A percentile compares a stretch with the other conserved stretches of the same genome.
Evolutionary conservation across 148 eudicot species (phyloP).

Genomic region (Heliamphora exappendiculata): DNA sequence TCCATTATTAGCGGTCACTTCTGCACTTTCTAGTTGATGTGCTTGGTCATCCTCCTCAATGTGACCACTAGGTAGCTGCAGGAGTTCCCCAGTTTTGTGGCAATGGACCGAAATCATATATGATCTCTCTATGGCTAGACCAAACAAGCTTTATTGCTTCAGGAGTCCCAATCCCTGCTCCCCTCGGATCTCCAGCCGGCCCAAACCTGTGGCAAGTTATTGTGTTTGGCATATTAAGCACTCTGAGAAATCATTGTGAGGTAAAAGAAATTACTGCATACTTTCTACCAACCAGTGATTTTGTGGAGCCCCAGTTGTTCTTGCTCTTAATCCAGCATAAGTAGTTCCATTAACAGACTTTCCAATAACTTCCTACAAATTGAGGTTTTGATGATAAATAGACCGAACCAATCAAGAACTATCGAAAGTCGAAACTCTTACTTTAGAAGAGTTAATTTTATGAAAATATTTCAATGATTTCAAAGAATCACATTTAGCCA

Average conservation of each 20-base stretch:
- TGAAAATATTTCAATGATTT: neutral
- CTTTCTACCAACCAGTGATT: constrained; percentile 67
- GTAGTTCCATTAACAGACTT: constrained; percentile 93
- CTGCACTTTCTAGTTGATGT: neutral
- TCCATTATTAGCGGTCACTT: neutral
- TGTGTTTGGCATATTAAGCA: neutral
- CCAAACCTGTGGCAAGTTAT: constrained; percentile 62
- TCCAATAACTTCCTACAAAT: constrained; percentile 75
- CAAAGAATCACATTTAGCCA: neutral
- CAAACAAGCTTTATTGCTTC: constrained; percentile 98
- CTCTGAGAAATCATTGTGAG: neutral
- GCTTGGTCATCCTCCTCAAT: neutral
- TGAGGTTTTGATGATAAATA: neutral
- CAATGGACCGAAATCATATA: constrained; percentile 81
- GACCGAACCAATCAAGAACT: neutral
- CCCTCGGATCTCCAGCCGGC: constrained; percentile 96
- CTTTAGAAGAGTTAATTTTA: neutral
- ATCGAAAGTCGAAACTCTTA: neutral
- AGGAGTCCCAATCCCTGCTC: constrained; percentile 98
- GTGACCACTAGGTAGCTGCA: constrained; percentile 32
- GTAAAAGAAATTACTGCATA: neutral
- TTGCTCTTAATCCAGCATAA: constrained; percentile 89
- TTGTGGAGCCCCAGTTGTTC: constrained; percentile 99
- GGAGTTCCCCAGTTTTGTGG: constrained; percentile 70
- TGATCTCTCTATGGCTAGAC: constrained; percentile 96